These are phyloP conservation scores for Ramicandelaber brevisporus DNA, from an alignment of 192 early-diverging fungal species.

Conservation along the genomic window DNA sequence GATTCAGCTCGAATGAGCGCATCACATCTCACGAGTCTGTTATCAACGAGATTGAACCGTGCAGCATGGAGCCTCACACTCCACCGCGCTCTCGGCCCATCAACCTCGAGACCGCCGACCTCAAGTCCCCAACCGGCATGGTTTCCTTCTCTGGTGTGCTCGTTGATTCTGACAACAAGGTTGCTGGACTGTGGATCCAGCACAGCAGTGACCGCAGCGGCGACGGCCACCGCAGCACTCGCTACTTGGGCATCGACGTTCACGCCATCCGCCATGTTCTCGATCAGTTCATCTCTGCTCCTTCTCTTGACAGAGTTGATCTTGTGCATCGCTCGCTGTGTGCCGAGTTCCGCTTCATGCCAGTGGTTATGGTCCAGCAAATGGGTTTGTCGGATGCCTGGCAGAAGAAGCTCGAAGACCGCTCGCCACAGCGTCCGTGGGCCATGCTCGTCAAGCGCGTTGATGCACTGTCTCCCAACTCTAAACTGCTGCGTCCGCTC, in stretches of 20 bases:
- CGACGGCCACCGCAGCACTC: too few relatives aligned
- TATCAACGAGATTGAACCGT: conserved; percentile 28
- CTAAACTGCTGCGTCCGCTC: conserved; percentile 25
- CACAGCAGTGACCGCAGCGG: too few relatives aligned
- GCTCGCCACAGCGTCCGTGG: background rate
- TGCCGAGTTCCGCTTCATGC: too few relatives aligned
- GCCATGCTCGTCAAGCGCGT: conserved; percentile 22
- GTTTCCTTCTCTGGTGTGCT: conserved; percentile 10
- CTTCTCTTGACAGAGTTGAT: too few relatives aligned
- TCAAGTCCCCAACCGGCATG: conserved; percentile 8
- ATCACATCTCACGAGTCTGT: conserved; percentile 30
- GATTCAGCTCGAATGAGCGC: conserved; percentile 21
- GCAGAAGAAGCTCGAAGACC: background rate
- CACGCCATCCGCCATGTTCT: too few relatives aligned
- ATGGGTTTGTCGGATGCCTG: too few relatives aligned
- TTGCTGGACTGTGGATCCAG: conserved; percentile 11
- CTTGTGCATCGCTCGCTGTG: too few relatives aligned
- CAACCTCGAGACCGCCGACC: conserved; percentile 9
- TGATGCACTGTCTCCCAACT: conserved; percentile 23
- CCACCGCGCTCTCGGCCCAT: conserved; percentile 12
- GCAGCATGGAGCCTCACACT: conserved; percentile 9
- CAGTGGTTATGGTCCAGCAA: too few relatives aligned
- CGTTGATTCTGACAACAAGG: conserved; percentile 9
- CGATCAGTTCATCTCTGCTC: too few relatives aligned
- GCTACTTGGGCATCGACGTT: background rate